Evolutionary conservation across 257 asterid species (phyloP).

Genomic region (Asclepias syriaca): DNA sequence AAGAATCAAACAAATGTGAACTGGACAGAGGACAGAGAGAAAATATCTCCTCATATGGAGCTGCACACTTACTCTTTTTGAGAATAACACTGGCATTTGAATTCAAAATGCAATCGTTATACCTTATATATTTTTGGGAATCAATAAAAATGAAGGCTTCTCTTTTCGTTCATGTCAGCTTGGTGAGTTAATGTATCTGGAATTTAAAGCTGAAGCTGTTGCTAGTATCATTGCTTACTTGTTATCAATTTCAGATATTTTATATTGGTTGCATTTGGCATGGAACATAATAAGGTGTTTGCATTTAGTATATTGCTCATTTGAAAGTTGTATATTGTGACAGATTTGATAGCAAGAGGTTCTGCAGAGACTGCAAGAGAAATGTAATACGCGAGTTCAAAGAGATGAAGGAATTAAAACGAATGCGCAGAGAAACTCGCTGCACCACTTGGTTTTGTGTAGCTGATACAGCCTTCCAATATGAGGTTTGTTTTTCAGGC

Average conservation of each 20-base stretch:
- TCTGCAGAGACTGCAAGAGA: slow-evolving; percentile 97
- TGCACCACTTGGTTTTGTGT: slow-evolving; percentile 96
- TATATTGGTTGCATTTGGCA: not conserved
- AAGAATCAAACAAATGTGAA: not conserved
- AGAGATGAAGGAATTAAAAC: slow-evolving; percentile 91
- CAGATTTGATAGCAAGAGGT: slow-evolving; percentile 98
- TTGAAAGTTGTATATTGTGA: slow-evolving; percentile 17
- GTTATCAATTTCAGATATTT: not conserved
- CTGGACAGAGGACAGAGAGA: not conserved
- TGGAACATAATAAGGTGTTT: not conserved
- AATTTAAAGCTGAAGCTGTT: slow-evolving; percentile 1
- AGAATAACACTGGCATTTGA: not conserved
- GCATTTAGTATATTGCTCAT: slow-evolving; percentile 6
- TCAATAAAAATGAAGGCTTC: not conserved
- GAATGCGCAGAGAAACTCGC: slow-evolving; percentile 74
- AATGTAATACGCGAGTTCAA: slow-evolving; percentile 96
- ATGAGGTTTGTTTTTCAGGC: slow-evolving; percentile 52
- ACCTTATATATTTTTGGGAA: not conserved
- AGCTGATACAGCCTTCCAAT: slow-evolving; percentile 88
- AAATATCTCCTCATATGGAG: not conserved
- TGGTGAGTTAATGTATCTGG: no score
- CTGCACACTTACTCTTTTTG: not conserved
- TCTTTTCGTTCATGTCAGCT: not conserved
- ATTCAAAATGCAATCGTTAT: not conserved
- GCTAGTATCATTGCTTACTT: not conserved